Evolutionary conservation across 108 stramenopile species (phyloP).

Genomic region (Skeletonema grethae): DNA sequence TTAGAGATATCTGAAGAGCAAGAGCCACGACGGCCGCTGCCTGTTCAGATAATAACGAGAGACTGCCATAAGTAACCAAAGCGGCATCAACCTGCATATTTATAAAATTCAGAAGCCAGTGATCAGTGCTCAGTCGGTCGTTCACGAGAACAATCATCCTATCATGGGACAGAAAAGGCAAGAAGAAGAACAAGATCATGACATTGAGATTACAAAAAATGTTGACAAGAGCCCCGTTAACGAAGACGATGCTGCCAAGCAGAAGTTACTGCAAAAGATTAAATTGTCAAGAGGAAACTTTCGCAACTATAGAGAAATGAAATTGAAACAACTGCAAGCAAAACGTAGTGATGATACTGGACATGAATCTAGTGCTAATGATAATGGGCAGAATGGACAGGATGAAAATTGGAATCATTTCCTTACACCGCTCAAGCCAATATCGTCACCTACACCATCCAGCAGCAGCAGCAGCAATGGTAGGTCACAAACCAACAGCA

Average conservation of each 20-base stretch:
- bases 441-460: not conserved
- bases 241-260: not conserved
- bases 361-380: not conserved
- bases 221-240: not conserved
- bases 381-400: not conserved
- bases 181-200: not conserved
- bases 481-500: not conserved
- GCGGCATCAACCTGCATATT: too few relatives aligned
- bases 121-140: too few relatives aligned
- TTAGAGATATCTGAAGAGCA: too few relatives aligned
- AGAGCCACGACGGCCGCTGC: too few relatives aligned
- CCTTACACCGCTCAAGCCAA: conserved; percentile 8
- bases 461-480: not conserved
- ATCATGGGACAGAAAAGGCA: not conserved
- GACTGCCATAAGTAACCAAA: too few relatives aligned
- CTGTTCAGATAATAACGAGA: too few relatives aligned
- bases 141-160: too few relatives aligned
- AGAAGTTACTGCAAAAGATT: not conserved
- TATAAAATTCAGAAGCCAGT: too few relatives aligned
- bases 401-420: conserved; percentile 17
- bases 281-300: not conserved
- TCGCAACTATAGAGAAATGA: not conserved
- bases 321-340: not conserved
- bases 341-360: not conserved
- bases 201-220: not conserved